Evolutionary conservation across 306 rosid species (phyloP).

Genomic region (Spatholobus suberectus): DNA sequence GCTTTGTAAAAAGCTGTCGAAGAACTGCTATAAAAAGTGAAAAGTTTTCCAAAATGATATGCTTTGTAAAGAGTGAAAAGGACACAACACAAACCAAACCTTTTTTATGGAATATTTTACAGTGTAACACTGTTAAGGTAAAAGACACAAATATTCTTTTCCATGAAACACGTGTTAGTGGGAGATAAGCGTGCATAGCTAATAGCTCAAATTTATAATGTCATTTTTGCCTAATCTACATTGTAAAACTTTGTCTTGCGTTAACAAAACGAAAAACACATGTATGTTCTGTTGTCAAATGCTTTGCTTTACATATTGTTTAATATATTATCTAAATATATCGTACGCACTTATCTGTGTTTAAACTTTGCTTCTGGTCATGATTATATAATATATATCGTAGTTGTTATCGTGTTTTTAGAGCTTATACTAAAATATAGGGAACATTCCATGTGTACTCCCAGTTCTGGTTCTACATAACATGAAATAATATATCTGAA

Average conservation of each 20-base stretch:
- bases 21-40: not conserved
- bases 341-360: not conserved
- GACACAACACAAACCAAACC: not conserved
- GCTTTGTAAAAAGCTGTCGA: not conserved
- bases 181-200: not conserved
- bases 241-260: not conserved
- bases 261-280: not conserved
- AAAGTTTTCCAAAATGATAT: not conserved
- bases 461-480: too few relatives aligned
- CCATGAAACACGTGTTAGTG: not conserved
- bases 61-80: not conserved
- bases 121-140: not conserved
- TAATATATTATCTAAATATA: not conserved
- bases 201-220: conserved; percentile 1
- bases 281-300: not conserved
- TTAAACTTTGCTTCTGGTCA: not conserved
- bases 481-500: too few relatives aligned
- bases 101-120: not conserved
- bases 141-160: not conserved
- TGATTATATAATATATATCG: not conserved
- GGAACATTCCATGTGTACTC: too few relatives aligned
- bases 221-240: not conserved
- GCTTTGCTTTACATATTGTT: not conserved
- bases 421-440: not conserved
- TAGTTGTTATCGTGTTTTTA: not conserved